Base-by-base conservation (phyloP, 192 early-diverging fungal species). In the Linnemannia schmuckeri region DNA sequence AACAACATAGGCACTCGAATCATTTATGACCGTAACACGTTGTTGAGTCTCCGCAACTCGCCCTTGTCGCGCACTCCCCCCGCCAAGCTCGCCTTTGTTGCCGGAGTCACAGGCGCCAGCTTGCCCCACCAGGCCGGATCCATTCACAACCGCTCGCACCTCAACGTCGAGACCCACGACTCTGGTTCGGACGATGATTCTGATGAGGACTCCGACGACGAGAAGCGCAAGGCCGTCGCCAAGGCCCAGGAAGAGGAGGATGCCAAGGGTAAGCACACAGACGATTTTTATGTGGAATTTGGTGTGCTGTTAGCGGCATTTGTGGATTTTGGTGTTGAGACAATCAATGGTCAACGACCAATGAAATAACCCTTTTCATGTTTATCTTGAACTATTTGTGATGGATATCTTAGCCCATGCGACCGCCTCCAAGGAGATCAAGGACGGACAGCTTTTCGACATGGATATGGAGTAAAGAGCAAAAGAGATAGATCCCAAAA, bases 61-160 rank as follows among this genome's bases (percentile, higher is more conserved):
- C 92, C 93, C 22, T 73, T 95, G 75, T 88, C 93, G 15, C 89
- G 92, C 73, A 91, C 92, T 24, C 92, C 92, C 35, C 94, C 94
- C 55, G 85, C 79, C 66, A 89, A 89, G 70, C 80, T 94, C 80
- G 91, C 90, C 17, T 92, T 89, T 78, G 88, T 94, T 69, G 90
- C 94, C 69, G 94, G 94, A 75, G 90, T 94, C 10, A 94, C 94
- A 27, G 92, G 85, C 42, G 79, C 72, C 68, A 81, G 82, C 71
- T 55, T 82, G 40, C 88, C 82, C 33, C 87, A 88, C 78, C 87
- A 82, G 61, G 81, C 76, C n/a, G 82, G 78, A 5, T 75, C 78
- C 27, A 73, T 47, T 61, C 88, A 77, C 63, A 72, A 72, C 55
- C 82, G 82, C 38, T 80, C 78, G 8, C 88, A 88, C 75, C 82